Evolutionary conservation across 352 stramenopile genomes (phyloP), one percentile per base, ranked within the genome.

Genomic region (Nothophytophthora sp.): DNA sequence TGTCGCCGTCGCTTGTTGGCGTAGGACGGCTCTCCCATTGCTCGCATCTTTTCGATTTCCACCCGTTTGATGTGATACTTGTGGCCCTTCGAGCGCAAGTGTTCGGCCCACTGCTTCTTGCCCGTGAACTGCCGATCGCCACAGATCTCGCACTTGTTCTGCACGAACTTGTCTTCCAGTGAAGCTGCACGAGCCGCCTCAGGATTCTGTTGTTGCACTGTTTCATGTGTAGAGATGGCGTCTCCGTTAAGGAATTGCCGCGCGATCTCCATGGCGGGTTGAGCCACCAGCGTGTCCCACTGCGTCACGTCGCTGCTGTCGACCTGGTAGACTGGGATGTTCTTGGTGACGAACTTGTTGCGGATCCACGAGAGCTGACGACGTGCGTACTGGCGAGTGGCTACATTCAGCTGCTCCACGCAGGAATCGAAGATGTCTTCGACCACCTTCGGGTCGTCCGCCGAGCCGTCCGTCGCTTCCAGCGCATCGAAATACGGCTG

Each of bases 311-410:
- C 71, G 52, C 73, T 93, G 41, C 83, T 95, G 46, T 96, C 85
- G 1, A 96, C 55, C 50, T 88, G 66, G 50, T 95, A 94, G 19
- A 96, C 80, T 9, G 86, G 86, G 35, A 94, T 88, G 49, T 90
- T 91, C 20, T 85, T 84, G 18, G 81, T 81, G 35, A 91, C 73
- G 43, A 96, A 91, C 27, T 79, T 84, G 46, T 94, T 96, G 29
- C 83, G 83, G 50, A 96, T 95, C 86, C 86, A 96, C 41, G 81
- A 86, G 25, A 96, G 68, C 55, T 96, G 86, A 10, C 85, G 79
- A 27, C 84, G 81, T 22, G 86, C 86, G 58, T 96, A 96, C 64
- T 95, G 83, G 1, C 84, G 76, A 34, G 86, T 96, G 15, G 80
- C 83, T 18, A 81, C 51, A 37, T 94, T 95, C 10, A 96, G 66